phyloP scores from a whole-genome alignment of 1,139 yeast species.

The Saccharomyces hybrid region DNA sequence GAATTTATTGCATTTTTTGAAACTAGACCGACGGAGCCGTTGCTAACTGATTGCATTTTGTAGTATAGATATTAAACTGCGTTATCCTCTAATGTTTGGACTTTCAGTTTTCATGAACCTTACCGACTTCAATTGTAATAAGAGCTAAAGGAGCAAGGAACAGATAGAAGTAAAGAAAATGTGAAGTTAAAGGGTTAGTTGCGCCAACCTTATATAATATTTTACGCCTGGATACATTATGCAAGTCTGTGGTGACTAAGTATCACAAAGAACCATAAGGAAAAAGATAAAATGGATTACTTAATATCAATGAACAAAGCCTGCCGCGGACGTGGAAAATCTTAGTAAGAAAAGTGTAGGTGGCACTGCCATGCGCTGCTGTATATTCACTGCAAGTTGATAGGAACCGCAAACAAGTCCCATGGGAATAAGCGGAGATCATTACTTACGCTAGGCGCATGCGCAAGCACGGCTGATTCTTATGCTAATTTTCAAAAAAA shows the following conservation, averaged over 20 bases:
- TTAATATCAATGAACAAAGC: not conserved
- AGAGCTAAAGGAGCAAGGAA: not conserved
- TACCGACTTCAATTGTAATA: not conserved
- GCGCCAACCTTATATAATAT: not conserved
- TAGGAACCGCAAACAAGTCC: not conserved
- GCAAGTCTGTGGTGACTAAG: not conserved
- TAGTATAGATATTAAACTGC: too few relatives aligned
- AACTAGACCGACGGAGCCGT: not conserved
- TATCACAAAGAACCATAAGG: not conserved
- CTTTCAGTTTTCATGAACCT: not conserved
- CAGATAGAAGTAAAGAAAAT: not conserved
- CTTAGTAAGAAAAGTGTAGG: not conserved
- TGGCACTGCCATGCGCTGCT: not conserved
- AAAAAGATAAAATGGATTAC: not conserved
- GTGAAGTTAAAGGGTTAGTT: too few relatives aligned
- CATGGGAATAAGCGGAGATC: not conserved
- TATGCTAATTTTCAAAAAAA: not conserved
- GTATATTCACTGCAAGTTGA: not conserved
- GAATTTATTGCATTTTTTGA: not conserved
- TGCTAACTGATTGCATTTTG: not conserved
- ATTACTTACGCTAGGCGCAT: not conserved
- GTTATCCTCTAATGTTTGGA: not conserved
- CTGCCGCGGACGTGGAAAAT: not conserved
- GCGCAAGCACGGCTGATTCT: not conserved
- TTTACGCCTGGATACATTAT: not conserved